These are phyloP conservation scores for Termitomyces sp. DNA, from an alignment of 768 basidiomycete genomes.

Conservation along the genomic window DNA sequence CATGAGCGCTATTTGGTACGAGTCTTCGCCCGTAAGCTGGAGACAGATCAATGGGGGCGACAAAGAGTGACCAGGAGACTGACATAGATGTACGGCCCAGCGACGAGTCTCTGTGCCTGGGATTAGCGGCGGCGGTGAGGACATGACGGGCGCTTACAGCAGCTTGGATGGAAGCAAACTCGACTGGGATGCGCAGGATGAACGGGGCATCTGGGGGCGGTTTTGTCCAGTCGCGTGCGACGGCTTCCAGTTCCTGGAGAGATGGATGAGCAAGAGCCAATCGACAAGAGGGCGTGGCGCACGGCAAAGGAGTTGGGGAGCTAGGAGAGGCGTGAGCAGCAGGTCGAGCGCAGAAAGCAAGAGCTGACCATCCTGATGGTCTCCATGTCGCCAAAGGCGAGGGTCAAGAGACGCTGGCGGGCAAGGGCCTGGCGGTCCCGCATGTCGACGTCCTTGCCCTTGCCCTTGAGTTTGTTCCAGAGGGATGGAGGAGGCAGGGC, in stretches of 20 bases:
- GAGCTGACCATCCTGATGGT: constrained; percentile 64
- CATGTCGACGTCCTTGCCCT: constrained; percentile 61
- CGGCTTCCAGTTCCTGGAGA: constrained; percentile 68
- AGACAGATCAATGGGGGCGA: background rate
- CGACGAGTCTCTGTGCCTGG: constrained; percentile 55
- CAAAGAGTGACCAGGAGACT: constrained; percentile 18
- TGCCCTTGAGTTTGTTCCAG: constrained; percentile 69
- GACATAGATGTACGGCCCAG: constrained; percentile 83
- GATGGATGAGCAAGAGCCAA: constrained; percentile 5
- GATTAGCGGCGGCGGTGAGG: background rate
- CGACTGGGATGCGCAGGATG: constrained; percentile 77
- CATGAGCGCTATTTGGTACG: constrained; percentile 84
- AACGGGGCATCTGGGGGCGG: constrained; percentile 77
- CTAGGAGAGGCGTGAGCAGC: constrained; percentile 27
- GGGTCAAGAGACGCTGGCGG: constrained; percentile 71
- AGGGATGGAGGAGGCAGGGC: constrained; percentile 49
- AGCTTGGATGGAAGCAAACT: constrained; percentile 80
- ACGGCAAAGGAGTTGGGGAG: constrained; percentile 66
- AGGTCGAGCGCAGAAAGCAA: background rate
- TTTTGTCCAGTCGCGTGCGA: constrained; percentile 82
- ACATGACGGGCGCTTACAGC: constrained; percentile 46
- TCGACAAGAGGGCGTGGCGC: constrained; percentile 19
- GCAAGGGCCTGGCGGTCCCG: constrained; percentile 64
- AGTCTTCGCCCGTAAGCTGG: constrained; percentile 79
- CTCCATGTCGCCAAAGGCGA: constrained; percentile 82